These are phyloP conservation scores for Neonectria coccinea DNA, from an alignment of 2,329 filamentous ascomycete genomes.

Conservation along the genomic window DNA sequence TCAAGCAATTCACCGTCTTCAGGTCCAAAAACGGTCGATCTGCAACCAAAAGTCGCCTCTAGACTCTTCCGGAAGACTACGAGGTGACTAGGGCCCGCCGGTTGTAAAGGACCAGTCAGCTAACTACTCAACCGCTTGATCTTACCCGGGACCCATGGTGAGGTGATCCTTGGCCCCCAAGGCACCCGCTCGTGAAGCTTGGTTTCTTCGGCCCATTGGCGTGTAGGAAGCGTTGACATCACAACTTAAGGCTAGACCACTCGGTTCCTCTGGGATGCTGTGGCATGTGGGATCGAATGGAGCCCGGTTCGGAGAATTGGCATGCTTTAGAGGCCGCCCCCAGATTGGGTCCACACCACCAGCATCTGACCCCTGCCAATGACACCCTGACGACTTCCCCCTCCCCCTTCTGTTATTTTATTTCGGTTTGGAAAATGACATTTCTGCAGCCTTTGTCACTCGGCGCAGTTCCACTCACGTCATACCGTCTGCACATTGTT, in stretches of 20 bases:
- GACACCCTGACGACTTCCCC: neutral
- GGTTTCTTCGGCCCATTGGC: constrained; percentile 1
- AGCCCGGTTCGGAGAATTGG: neutral
- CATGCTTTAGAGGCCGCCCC: neutral
- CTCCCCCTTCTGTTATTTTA: neutral
- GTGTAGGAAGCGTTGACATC: neutral
- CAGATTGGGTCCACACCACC: neutral
- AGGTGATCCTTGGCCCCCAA: neutral
- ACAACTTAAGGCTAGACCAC: constrained; percentile 3
- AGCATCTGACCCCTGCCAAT: neutral
- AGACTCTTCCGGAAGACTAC: neutral
- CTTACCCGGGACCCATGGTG: neutral
- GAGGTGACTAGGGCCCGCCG: neutral
- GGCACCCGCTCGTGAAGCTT: neutral
- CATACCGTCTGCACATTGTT: neutral
- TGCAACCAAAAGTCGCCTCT: neutral
- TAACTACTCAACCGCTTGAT: neutral
- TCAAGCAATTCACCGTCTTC: neutral
- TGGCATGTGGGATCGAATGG: neutral
- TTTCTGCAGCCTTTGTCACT: neutral
- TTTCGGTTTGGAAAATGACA: neutral
- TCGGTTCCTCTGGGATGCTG: constrained; percentile 4
- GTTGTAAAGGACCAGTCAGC: neutral
- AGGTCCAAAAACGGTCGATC: neutral
- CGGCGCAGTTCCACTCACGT: neutral